Conservation (phyloP, 2,329 filamentous ascomycete species). For the Colletotrichum sojae region DNA sequence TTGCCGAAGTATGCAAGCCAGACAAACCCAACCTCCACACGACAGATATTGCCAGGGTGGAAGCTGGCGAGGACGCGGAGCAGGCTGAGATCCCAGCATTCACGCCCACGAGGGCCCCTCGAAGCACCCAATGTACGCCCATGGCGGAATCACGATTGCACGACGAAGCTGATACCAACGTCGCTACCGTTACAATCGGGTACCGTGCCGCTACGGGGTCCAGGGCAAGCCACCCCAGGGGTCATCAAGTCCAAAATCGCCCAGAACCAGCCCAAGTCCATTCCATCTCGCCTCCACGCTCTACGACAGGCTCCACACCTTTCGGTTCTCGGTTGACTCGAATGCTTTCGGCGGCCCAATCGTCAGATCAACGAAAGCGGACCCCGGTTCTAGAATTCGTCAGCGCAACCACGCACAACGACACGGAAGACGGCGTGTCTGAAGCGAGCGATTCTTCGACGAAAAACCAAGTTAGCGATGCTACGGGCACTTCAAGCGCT, state of each 20-base stretch:
- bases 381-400: not conserved
- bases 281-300: not conserved
- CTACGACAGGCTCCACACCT: conserved; percentile 48
- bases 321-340: conserved; percentile 61
- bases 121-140: too few species aligned
- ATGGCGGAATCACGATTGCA: too few species aligned
- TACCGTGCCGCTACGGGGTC: conserved; percentile 56
- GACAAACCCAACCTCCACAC: conserved; percentile 33
- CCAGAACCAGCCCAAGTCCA: not conserved
- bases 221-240: conserved; percentile 70
- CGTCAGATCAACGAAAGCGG: conserved; percentile 30
- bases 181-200: too few species aligned
- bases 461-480: too few species aligned
- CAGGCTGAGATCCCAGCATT: too few species aligned
- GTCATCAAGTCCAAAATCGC: not conserved
- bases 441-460: too few species aligned
- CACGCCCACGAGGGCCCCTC: too few species aligned
- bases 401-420: not conserved
- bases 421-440: not conserved
- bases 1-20: conserved; percentile 49
- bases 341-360: conserved; percentile 55
- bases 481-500: too few species aligned
- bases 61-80: too few species aligned
- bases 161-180: too few species aligned
- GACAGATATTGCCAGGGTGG: not conserved